These are phyloP conservation scores for Trichosanthes truncata DNA, from an alignment of 306 rosid species.

Conservation along the genomic window DNA sequence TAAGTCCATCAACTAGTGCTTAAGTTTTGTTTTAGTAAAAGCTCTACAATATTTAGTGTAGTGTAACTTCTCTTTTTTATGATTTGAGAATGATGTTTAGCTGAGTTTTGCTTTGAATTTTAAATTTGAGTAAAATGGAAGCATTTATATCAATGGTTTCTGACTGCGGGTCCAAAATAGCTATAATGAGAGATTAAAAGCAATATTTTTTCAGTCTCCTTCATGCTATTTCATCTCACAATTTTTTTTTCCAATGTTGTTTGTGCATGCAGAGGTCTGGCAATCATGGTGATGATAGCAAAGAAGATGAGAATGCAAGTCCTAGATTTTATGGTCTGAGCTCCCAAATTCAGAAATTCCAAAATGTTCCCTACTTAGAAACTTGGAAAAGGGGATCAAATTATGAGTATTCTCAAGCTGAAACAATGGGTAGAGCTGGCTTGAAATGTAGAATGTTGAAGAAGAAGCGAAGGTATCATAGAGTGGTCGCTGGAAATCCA, in stretches of 20 bases:
- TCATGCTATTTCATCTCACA: not conserved
- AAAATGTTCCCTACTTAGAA: constrained; percentile 23
- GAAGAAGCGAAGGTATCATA: constrained; percentile 37
- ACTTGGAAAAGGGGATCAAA: constrained; percentile 47
- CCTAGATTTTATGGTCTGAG: not conserved
- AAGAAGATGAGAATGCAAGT: constrained; percentile 5
- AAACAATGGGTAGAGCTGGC: constrained; percentile 38
- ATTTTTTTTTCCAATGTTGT: not conserved
- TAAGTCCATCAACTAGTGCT: not conserved
- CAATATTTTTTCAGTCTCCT: not conserved
- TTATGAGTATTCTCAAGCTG: constrained; percentile 32
- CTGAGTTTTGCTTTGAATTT: not conserved
- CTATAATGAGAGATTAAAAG: not conserved
- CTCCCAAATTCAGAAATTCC: constrained; percentile 29
- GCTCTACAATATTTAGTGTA: not conserved
- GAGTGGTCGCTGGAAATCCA: constrained; percentile 30
- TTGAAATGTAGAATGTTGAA: constrained; percentile 47
- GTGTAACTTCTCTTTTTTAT: not conserved
- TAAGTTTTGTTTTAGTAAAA: not conserved
- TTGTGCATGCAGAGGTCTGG: constrained; percentile 4
- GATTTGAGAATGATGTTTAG: not conserved
- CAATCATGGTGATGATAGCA: constrained; percentile 6
- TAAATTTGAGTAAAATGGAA: not conserved
- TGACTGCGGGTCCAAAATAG: not conserved
- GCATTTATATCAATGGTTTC: not conserved